phyloP scores from a whole-genome alignment of 441 rosid species.

The Adansonia madagascariensis region DNA sequence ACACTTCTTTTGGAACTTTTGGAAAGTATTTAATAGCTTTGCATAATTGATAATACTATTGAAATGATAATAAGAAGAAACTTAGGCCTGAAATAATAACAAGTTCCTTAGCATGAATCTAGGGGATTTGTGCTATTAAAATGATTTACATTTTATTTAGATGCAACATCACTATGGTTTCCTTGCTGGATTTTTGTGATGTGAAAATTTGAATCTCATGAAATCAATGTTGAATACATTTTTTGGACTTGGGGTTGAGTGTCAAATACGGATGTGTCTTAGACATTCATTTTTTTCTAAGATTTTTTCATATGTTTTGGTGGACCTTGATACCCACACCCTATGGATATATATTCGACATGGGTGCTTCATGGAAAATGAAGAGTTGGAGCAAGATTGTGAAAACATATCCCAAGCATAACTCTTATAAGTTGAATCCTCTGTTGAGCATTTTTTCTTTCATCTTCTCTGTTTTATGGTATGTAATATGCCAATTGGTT shows the following conservation, averaged over 20 bases:
- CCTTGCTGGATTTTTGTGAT: background rate
- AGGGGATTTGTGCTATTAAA: background rate
- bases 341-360: background rate
- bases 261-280: background rate
- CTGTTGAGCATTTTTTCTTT: background rate
- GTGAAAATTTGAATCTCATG: background rate
- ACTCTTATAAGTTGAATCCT: background rate
- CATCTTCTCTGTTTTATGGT: background rate
- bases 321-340: background rate
- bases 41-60: background rate
- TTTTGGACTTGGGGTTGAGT: background rate
- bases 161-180: background rate
- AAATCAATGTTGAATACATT: slow-evolving; percentile 2
- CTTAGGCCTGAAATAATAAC: background rate
- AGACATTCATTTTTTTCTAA: slow-evolving; percentile 9
- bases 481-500: background rate
- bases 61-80: background rate
- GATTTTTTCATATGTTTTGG: background rate
- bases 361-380: background rate
- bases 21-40: background rate
- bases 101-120: background rate
- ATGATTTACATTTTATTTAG: background rate
- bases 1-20: background rate
- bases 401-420: background rate
- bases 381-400: background rate